phyloP scores from a whole-genome alignment of 2,329 filamentous ascomycete genomes.

The Alternaria triticimaculans region DNA sequence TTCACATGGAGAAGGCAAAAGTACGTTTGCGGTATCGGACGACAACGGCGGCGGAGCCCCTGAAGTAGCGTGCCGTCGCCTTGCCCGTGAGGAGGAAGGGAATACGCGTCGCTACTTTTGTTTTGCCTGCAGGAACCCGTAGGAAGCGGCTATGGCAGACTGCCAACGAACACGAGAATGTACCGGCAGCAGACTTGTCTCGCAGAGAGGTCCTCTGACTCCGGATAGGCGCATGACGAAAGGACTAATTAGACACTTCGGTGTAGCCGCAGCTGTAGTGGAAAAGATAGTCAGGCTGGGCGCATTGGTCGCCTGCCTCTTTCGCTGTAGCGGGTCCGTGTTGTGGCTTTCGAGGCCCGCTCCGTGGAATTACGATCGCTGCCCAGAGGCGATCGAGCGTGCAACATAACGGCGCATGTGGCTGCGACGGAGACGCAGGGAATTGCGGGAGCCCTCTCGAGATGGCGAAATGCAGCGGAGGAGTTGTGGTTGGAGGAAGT shows the following conservation, averaged over 20 bases:
- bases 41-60: not conserved
- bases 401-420: not conserved
- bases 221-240: slow-evolving; percentile 4
- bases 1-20: slow-evolving; percentile 3
- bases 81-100: not conserved
- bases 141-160: slow-evolving; percentile 10
- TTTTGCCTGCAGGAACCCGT: slow-evolving; percentile 26
- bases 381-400: not conserved
- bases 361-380: not conserved
- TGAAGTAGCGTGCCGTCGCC: not conserved
- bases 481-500: slow-evolving; percentile 4
- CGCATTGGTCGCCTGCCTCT: slow-evolving; percentile 23
- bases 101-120: slow-evolving; percentile 1
- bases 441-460: not conserved
- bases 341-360: slow-evolving; percentile 1
- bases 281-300: slow-evolving; percentile 18
- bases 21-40: not conserved
- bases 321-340: slow-evolving; percentile 11
- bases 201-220: not conserved
- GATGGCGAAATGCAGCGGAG: not conserved
- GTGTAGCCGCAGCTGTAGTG: slow-evolving; percentile 7
- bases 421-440: not conserved
- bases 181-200: not conserved
- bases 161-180: slow-evolving; percentile 5
- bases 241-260: slow-evolving; percentile 1